Evolutionary conservation across 202 grass and related monocot species (phyloP), one percentile per base, ranked within the genome.

Genomic region (Setaria italica): DNA sequence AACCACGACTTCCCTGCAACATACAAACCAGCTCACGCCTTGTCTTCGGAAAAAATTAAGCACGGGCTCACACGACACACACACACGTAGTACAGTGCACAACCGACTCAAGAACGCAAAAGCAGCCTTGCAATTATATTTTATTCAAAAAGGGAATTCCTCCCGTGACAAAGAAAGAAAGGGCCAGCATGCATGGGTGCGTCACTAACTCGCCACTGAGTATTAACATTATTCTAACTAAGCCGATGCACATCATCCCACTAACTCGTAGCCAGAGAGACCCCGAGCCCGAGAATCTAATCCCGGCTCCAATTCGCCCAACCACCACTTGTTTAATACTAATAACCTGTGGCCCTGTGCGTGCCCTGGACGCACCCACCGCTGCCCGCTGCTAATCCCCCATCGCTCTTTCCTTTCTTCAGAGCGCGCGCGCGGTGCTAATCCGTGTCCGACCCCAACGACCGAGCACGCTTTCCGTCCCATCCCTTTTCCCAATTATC

Each of bases 401-500:
- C 51, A 50, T 34, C 70, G 15, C 20, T 20, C 11, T 11, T 48
- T 48, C 46, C 1, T 48, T 2, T 4, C 48, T 50, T 50, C 48
- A 13, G 47, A 49, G 58, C 33, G 74, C 65, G 2, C 49, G 45
- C 9, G 67, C 58, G 15, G 82, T 76, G 82, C 82, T 85, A 19
- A 56, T 56, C 50, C 62, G 17, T 56, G 82, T 77, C 45, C 62
- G 83, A 34, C 63, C 46, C 70, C 82, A 81, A 81, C 67, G 47
- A 84, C 86, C 60, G 37, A 5, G 74, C 57, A 49, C 39, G 49
- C 39, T 47, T 46, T 72, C 45, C 53, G 14, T 65, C 8, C 57
- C 9, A 0, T 17, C 48, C 10, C 9, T 11, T 51, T 12, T 62
- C 11, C 20, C 20, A 17, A 6, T 63, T 67, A 68, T 68, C 48